phyloP scores from a whole-genome alignment of 1,284 basidiomycete genomes.

The Moesziomyces sp. region DNA sequence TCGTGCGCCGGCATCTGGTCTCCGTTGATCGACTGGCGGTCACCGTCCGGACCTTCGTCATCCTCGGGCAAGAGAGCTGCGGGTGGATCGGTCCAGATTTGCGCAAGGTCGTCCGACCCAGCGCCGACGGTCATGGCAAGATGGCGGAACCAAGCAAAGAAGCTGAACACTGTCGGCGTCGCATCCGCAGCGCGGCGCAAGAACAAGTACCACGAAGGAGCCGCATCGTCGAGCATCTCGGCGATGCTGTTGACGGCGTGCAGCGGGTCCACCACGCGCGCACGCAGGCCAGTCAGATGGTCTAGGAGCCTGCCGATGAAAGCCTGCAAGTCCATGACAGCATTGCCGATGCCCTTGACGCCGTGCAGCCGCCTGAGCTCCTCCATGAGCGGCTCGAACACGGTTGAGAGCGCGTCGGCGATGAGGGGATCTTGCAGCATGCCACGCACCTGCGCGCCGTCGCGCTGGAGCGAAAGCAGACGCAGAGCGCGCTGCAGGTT shows the following conservation, averaged over 20 bases:
- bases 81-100: slow-evolving; percentile 55
- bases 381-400: slow-evolving; percentile 61
- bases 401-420: slow-evolving; percentile 44
- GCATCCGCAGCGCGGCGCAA: slow-evolving; percentile 45
- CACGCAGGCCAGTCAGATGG: slow-evolving; percentile 57
- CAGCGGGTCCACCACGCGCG: slow-evolving; percentile 60
- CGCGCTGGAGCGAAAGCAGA: slow-evolving; percentile 59
- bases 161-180: slow-evolving; percentile 54
- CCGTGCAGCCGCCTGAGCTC: slow-evolving; percentile 57
- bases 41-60: slow-evolving; percentile 27
- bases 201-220: slow-evolving; percentile 54
- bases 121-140: slow-evolving; percentile 57
- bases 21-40: slow-evolving; percentile 27
- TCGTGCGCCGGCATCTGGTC: slow-evolving; percentile 18
- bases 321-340: slow-evolving; percentile 42
- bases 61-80: slow-evolving; percentile 12
- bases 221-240: slow-evolving; percentile 58
- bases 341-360: slow-evolving; percentile 49
- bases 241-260: slow-evolving; percentile 58
- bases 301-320: slow-evolving; percentile 56
- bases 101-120: slow-evolving; percentile 54
- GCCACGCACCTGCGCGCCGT: slow-evolving; percentile 62
- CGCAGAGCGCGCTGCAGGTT: slow-evolving; percentile 60
- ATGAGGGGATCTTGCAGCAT: slow-evolving; percentile 60
- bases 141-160: slow-evolving; percentile 63